phyloP scores from a whole-genome alignment of 306 rosid genomes.

The Gynostemma pentaphyllum region DNA sequence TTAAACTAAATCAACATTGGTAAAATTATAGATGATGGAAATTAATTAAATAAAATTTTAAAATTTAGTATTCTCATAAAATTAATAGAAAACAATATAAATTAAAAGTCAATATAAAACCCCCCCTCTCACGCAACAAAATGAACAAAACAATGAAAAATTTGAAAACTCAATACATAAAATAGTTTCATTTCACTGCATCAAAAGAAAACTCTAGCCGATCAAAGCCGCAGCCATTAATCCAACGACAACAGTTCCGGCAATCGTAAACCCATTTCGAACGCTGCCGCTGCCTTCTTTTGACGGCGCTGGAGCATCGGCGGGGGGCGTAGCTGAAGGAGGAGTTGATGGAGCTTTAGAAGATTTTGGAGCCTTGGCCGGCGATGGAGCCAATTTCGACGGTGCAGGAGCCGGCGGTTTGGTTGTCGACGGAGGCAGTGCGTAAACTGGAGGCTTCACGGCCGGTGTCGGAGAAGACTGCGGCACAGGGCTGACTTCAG shows the following conservation, averaged over 20 bases:
- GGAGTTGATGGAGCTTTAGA: conserved; percentile 1
- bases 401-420: conserved; percentile 10
- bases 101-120: no score
- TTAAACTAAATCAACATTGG: no score
- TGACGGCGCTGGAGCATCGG: conserved; percentile 3
- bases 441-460: background rate
- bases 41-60: no score
- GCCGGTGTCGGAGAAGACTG: background rate
- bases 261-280: background rate
- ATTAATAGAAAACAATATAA: no score
- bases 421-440: background rate
- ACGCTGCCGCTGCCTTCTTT: background rate
- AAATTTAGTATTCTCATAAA: no score
- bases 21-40: no score
- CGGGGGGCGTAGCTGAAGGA: background rate
- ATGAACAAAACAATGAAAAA: background rate
- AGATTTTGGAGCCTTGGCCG: background rate
- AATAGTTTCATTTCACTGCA: background rate
- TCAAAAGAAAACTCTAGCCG: no score
- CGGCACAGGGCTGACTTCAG: background rate
- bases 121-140: no score
- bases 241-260: background rate
- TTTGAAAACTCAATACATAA: background rate
- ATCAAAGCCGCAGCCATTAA: background rate
- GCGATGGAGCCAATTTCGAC: conserved; percentile 2